Evolutionary conservation across 352 stramenopile species (phyloP), one percentile per base, ranked within the genome.

Genomic region (Phytophthora idaei): DNA sequence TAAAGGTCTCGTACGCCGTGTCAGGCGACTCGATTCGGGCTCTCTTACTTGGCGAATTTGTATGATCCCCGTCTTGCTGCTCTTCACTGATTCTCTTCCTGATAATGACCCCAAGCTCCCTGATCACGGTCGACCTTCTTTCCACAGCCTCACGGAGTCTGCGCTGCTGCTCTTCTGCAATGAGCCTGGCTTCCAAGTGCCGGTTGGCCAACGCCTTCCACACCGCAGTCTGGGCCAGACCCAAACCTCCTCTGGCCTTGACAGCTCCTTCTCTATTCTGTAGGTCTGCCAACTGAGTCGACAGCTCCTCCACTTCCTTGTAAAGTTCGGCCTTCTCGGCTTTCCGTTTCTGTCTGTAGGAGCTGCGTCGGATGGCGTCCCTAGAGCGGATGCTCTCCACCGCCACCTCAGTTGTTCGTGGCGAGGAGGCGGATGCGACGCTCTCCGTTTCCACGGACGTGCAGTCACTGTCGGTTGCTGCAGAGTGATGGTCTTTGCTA

Each of bases 301-400:
- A 62, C 10, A 76, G 25, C 5, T 76, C 54, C n/a, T 62, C 44
- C 7, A 70, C 51, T n/a, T 73, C 42, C 12, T 42, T 36, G 27
- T 64, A 42, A 15, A 72, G 47, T 4, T 53, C 67, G 3, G 58
- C 36, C 7, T 57, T 57, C 15, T 72, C 50, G 6, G n/a, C 47
- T 45, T 75, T 75, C 8, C 70, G 67, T 39, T 75, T 75, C 67
- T 72, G 31, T 29, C 67, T 37, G 46, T 75, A 71, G 0, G 51
- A 49, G 14, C 67, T 67, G 32, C 67, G 62, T 11, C 67, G 57
- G n/a, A 72, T 67, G 31, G 67, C 67, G 51, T 72, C 67, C n/a
- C 41, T 53, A 0, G 49, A 64, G 14, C 67, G 62, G n/a, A 75
- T 44, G 41, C 52, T 49, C 32, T 72, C 62, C 27, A 66, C 55